These are phyloP conservation scores for Zygosaccharomyces sapae DNA, from an alignment of 1,139 yeast species.

Conservation along the genomic window DNA sequence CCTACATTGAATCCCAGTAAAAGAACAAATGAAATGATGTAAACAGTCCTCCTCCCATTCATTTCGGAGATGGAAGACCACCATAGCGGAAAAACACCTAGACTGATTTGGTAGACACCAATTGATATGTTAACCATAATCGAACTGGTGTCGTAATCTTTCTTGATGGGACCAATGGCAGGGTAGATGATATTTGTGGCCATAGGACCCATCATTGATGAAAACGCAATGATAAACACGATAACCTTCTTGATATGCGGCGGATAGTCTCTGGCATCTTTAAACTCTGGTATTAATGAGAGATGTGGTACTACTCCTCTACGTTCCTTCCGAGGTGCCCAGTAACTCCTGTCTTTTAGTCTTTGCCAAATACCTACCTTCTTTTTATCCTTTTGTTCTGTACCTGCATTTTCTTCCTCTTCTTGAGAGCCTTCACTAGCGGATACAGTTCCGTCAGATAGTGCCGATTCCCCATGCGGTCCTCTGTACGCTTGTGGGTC, in stretches of 20 bases:
- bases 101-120: slow-evolving; percentile 67
- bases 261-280: slow-evolving; percentile 67
- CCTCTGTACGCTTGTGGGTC: neutral
- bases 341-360: slow-evolving; percentile 33
- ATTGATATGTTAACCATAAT: slow-evolving; percentile 73
- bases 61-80: slow-evolving; percentile 79
- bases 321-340: slow-evolving; percentile 44
- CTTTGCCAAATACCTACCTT: slow-evolving; percentile 70
- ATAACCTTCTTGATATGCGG: slow-evolving; percentile 45
- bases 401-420: neutral
- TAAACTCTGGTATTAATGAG: slow-evolving; percentile 63
- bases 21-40: slow-evolving; percentile 59
- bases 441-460: neutral
- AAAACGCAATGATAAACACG: slow-evolving; percentile 62
- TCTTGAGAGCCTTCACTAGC: neutral
- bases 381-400: neutral
- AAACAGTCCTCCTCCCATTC: slow-evolving; percentile 70
- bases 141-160: slow-evolving; percentile 51
- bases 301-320: slow-evolving; percentile 55
- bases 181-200: slow-evolving; percentile 82
- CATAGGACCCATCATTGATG: slow-evolving; percentile 84
- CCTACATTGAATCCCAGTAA: slow-evolving; percentile 69
- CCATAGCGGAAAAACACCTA: slow-evolving; percentile 84
- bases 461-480: neutral
- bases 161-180: slow-evolving; percentile 59